Evolutionary conservation across 192 early-diverging fungal species (phyloP).

Genomic region (Allomyces javanicus): DNA sequence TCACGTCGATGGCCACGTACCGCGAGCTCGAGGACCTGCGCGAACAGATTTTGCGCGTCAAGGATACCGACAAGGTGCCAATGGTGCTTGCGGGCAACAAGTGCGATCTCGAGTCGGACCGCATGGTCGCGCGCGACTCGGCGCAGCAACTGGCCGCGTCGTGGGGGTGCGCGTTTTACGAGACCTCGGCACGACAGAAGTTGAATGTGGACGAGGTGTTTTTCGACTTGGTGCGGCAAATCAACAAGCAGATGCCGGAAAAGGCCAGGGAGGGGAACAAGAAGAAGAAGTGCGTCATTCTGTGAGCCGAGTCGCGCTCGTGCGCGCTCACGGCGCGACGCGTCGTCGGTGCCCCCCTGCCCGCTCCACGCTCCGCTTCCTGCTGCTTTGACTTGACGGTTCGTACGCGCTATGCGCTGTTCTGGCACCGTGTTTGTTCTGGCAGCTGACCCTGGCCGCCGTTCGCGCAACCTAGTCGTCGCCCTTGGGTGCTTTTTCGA

Average conservation of each 20-base stretch:
- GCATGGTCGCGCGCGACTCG: slow-evolving; percentile 33
- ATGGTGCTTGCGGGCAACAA: slow-evolving; percentile 44
- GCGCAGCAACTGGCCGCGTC: slow-evolving; percentile 43
- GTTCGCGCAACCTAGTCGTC: too few species aligned
- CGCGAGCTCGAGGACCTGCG: slow-evolving; percentile 38
- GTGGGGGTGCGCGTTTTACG: slow-evolving; percentile 55
- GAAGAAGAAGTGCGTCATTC: slow-evolving; percentile 20
- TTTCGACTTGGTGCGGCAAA: slow-evolving; percentile 73
- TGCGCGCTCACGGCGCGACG: too few species aligned
- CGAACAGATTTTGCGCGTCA: slow-evolving; percentile 39
- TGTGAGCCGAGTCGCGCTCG: slow-evolving; percentile 3
- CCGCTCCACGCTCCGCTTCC: too few species aligned
- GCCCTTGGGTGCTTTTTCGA: too few species aligned
- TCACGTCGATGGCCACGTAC: slow-evolving; percentile 43
- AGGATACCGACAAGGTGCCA: slow-evolving; percentile 42
- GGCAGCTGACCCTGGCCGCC: too few species aligned
- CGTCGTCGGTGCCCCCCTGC: too few species aligned
- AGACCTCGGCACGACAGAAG: slow-evolving; percentile 68
- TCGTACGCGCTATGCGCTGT: too few species aligned
- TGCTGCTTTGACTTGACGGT: too few species aligned
- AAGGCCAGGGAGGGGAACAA: slow-evolving; percentile 27
- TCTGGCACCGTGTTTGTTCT: too few species aligned
- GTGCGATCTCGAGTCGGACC: slow-evolving; percentile 40
- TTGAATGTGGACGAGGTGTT: slow-evolving; percentile 86
- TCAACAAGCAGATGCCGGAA: slow-evolving; percentile 58